Conservation (phyloP, 495 filamentous ascomycete genomes). For the Hypoxylon perforatum region DNA sequence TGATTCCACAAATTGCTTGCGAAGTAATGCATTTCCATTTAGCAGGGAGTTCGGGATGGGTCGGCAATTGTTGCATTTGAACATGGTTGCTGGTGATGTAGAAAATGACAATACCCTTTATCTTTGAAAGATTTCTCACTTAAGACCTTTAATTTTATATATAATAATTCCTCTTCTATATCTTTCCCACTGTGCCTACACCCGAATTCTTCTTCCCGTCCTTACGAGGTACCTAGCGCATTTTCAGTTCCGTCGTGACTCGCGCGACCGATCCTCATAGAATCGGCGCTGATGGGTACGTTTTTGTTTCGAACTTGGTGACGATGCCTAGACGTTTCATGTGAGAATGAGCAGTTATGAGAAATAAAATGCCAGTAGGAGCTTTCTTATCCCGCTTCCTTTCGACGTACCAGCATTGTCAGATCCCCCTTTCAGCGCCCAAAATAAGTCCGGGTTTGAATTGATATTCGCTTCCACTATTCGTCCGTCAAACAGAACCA, state of each 20-base stretch:
- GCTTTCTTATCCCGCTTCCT: no score
- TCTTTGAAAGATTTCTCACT: conserved; percentile 7
- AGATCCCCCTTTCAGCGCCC: conserved; percentile 62
- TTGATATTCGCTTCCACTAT: neutral
- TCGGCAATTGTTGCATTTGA: conserved; percentile 8
- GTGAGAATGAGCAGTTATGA: no score
- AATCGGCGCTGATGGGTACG: no score
- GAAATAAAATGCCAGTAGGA: no score
- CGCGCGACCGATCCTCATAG: no score
- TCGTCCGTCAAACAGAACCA: neutral
- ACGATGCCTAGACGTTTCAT: no score
- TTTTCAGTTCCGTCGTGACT: no score
- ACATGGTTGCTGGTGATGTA: neutral
- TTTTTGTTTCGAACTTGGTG: no score
- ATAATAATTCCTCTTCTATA: neutral
- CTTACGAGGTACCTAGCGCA: no score
- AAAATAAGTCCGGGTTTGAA: conserved; percentile 54
- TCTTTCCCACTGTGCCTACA: neutral
- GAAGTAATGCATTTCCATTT: no score
- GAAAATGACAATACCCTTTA: conserved; percentile 31
- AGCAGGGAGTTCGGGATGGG: conserved; percentile 19
- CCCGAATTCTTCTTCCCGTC: no score
- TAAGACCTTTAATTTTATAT: conserved; percentile 23
- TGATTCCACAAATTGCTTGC: neutral
- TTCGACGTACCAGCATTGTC: conserved; percentile 61